Evolutionary conservation across 2,329 filamentous ascomycete species (phyloP), one percentile per base, ranked within the genome.

Genomic region (Mycosphaerella arachidis): DNA sequence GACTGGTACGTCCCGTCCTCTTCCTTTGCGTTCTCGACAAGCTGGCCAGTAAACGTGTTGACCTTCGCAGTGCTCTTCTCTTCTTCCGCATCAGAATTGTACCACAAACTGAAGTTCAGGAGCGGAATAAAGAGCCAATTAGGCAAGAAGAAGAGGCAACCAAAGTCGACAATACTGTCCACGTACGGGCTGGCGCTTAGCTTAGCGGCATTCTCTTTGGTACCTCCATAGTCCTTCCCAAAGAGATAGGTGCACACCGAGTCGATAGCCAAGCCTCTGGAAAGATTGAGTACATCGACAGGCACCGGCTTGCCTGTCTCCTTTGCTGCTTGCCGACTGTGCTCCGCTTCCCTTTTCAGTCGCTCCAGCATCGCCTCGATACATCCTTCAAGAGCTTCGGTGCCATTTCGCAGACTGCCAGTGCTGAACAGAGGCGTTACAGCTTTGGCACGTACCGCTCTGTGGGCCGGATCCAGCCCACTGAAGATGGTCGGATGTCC

Each of bases 401-500:
- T 71, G 45, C 74, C 74, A 7, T 74, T 75, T 7, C 77, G 67
- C 12, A 84, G 72, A 27, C 68, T 74, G n/a, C 75, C 75, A 0
- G 78, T 80, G 6, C 77, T 77, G 67, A 84, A 84, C 58, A 84
- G 62, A 0, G 77, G 73, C 33, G 76, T 68, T 0, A 84, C 80
- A 16, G 79, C 78, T 66, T 83, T 83, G 12, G 79, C 80, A 50
- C 82, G 70, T 4, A 70, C 62, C 3, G 74, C 75, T 10, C 82
- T 68, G 48, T 79, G 71, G 2, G 72, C 73, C 3, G 69, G 70
- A 57, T 78, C 75, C 18, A 75, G 72, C 0, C 74, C 77, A 3
- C 78, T 81, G 70, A 86, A 86, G 37, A 86, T 80, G 1, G 81
- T 82, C 30, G 76, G 70, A 64, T 81, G 79, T 0, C 80, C 81